Conservation (phyloP, 2,329 filamentous ascomycete genomes). For the Cyclaneusma minus region DNA sequence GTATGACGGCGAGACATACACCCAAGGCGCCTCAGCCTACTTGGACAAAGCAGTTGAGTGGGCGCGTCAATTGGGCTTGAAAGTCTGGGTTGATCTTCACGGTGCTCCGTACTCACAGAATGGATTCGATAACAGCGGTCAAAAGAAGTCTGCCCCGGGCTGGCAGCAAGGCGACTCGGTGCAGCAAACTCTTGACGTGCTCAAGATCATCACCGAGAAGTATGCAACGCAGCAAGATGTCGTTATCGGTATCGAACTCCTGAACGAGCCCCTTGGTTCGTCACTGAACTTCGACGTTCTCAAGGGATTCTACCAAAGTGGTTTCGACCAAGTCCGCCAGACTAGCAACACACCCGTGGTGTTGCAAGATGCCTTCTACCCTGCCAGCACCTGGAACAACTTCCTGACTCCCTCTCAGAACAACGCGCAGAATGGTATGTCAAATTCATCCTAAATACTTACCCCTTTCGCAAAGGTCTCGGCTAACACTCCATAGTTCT, state of each 20-base stretch:
- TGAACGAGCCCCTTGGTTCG: conserved; percentile 33
- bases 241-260: conserved; percentile 37
- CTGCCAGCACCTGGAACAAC: conserved; percentile 41
- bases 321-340: conserved; percentile 28
- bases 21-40: conserved; percentile 32
- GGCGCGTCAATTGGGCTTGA: conserved; percentile 33
- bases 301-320: conserved; percentile 29
- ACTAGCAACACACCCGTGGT: conserved; percentile 33
- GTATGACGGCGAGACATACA: conserved; percentile 30
- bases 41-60: conserved; percentile 40
- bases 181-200: conserved; percentile 33
- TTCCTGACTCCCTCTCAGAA: conserved; percentile 36
- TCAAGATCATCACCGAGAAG: conserved; percentile 39
- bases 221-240: conserved; percentile 41
- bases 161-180: conserved; percentile 32
- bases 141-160: conserved; percentile 23
- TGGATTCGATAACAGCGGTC: conserved; percentile 47
- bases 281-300: conserved; percentile 19
- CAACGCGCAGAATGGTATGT: conserved; percentile 23
- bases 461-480: conserved; percentile 37
- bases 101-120: conserved; percentile 41
- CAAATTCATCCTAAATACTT: conserved; percentile 27
- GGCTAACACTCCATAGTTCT: conserved; percentile 19
- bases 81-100: conserved; percentile 44
- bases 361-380: conserved; percentile 39